Conservation (phyloP, 768 basidiomycete genomes). For the Phanerochaete carnosa region DNA sequence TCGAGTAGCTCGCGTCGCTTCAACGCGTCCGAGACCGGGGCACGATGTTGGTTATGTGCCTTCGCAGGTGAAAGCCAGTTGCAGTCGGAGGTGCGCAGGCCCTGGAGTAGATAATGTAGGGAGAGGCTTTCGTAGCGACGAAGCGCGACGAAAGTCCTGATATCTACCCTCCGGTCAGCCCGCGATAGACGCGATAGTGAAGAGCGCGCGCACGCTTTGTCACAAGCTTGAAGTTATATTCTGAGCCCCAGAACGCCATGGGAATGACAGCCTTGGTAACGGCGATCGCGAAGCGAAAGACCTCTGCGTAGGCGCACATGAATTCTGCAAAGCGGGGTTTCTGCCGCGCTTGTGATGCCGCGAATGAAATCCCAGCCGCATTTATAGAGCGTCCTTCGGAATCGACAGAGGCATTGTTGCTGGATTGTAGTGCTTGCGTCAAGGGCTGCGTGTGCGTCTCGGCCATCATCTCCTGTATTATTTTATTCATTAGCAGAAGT, state of each 20-base stretch:
- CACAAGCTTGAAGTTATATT: conserved; percentile 58
- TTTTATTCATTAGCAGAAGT: background rate
- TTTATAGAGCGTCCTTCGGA: conserved; percentile 46
- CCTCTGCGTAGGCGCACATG: conserved; percentile 61
- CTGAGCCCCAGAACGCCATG: conserved; percentile 73
- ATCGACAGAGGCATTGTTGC: conserved; percentile 46
- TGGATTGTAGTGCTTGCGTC: conserved; percentile 45
- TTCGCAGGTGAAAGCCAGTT: conserved; percentile 65
- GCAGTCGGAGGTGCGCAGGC: conserved; percentile 70
- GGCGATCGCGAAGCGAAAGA: conserved; percentile 61
- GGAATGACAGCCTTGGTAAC: conserved; percentile 73
- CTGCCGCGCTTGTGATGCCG: conserved; percentile 37
- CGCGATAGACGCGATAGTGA: background rate
- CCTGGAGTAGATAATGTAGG: conserved; percentile 75
- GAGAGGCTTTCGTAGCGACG: conserved; percentile 81
- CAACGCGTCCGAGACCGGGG: conserved; percentile 60
- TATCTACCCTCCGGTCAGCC: conserved; percentile 39
- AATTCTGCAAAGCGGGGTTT: conserved; percentile 85
- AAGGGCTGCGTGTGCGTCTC: conserved; percentile 55
- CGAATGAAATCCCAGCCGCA: conserved; percentile 45
- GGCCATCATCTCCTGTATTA: conserved; percentile 67
- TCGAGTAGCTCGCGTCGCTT: conserved; percentile 81
- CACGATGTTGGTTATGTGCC: conserved; percentile 40
- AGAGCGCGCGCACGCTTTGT: conserved; percentile 44
- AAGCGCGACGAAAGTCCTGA: conserved; percentile 67